Base-by-base conservation (phyloP, 1,284 basidiomycete species). In the Schizophyllum commune region DNA sequence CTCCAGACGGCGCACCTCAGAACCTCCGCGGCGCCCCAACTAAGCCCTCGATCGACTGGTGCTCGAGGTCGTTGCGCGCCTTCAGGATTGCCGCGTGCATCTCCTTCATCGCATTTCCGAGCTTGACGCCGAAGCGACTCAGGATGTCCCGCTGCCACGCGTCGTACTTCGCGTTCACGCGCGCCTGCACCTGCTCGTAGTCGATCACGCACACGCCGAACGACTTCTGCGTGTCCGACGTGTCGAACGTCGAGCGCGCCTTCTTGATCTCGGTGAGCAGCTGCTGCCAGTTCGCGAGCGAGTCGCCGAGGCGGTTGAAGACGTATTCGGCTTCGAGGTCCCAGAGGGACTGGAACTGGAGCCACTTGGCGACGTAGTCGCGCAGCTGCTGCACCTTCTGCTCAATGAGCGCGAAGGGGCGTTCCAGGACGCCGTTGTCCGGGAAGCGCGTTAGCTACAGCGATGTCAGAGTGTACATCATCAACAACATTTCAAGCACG, bases 331-430 rank as follows among this genome's bases (percentile, higher is more conserved):
- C 85, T 74, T 99, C 95, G 57, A 98, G 86, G 73, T 99, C 97
- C 97, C 96, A 99, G 0, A 99, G 81, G 0, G 95, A 96, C 74
- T 99, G 97, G 84, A 99, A 99, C 71, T 96, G 95, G 0, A 98
- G 85, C 96, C 97, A 99, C 77, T 97, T 97, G 65, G 83, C 90
- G 58, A 98, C 94, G 73, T 99, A 99, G 54, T 89, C 88, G 67
- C 84, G 88, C 59, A 99, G 83, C 64, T 92, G 86, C 62, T 88
- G 86, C 7, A 97, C 85, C 74, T 98, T 98, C 68, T 77, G 78
- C 74, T 98, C 95, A 69, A 99, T 89, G 17, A 98, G 80, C 0
- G 83, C 75, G 70, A 99, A 94, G 0, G 96, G 94, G 53, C 85
- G 85, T 67, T 89, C 83, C 5, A 99, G 83, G 0, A 88, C 88